These are phyloP conservation scores for Eucalyptus tenuipes DNA, from an alignment of 345 rosid species.

Conservation along the genomic window DNA sequence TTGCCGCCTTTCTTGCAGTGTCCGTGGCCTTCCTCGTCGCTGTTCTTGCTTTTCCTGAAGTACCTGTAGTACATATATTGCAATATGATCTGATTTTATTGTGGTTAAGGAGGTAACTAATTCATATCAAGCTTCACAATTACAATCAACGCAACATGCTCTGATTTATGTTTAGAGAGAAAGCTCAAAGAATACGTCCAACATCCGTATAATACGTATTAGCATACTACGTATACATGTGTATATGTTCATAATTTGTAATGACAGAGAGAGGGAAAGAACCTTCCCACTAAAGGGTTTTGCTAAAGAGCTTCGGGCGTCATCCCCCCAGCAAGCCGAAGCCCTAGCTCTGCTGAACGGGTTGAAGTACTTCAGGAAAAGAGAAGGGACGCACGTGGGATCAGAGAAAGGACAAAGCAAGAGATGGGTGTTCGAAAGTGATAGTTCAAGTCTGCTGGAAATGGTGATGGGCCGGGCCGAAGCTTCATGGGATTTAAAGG, in stretches of 20 bases:
- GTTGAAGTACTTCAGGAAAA: too few species aligned
- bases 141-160: neutral
- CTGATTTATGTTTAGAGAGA: neutral
- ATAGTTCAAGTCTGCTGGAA: too few species aligned
- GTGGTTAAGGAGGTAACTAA: conserved; percentile 13
- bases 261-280: neutral
- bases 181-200: conserved; percentile 25
- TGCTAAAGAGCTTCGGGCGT: too few species aligned
- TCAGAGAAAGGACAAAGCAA: too few species aligned
- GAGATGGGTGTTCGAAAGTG: too few species aligned
- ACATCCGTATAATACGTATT: neutral
- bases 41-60: conserved; percentile 1
- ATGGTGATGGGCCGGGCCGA: too few species aligned
- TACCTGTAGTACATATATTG: conserved; percentile 75
- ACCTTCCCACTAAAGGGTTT: conserved; percentile 49
- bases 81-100: conserved; percentile 48
- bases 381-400: too few species aligned
- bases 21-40: conserved; percentile 18
- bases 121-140: neutral
- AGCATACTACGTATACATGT: neutral
- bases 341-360: too few species aligned
- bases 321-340: too few species aligned
- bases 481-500: too few species aligned
- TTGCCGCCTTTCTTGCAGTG: conserved; percentile 34
- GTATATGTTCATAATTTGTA: too few species aligned